phyloP scores from a whole-genome alignment of 73 alveolate genomes.

The Paramecium sexaurelia region DNA sequence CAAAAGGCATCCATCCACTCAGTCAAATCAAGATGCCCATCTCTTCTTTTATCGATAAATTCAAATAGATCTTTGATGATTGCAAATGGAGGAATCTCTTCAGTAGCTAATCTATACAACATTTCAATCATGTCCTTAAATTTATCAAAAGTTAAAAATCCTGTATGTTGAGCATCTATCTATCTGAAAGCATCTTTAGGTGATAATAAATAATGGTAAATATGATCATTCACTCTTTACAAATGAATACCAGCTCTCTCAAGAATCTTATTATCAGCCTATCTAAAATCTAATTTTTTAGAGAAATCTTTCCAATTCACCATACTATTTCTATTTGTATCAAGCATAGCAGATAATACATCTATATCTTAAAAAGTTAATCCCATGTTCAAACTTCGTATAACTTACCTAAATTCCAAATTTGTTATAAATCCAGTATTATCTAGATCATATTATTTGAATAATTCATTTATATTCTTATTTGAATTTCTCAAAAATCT shows the following conservation, averaged over 20 bases:
- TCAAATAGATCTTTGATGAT: conserved; percentile 92
- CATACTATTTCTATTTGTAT: conserved; percentile 77
- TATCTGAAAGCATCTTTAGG: conserved; percentile 91
- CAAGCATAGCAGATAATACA: conserved; percentile 71
- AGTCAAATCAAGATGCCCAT: conserved; percentile 91
- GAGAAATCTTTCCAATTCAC: conserved; percentile 85
- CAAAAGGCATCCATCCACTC: conserved; percentile 94
- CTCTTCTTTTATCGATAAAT: conserved; percentile 93
- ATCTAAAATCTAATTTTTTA: conserved; percentile 74
- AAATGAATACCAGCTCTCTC: conserved; percentile 79
- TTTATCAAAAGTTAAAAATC: conserved; percentile 74
- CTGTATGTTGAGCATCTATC: conserved; percentile 74
- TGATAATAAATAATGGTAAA: conserved; percentile 79
- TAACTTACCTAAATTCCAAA: conserved; percentile 88
- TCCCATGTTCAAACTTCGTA: conserved; percentile 79
- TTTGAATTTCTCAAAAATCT: conserved; percentile 70
- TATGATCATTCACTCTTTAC: conserved; percentile 80
- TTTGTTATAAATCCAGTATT: conserved; percentile 78
- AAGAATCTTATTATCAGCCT: conserved; percentile 71
- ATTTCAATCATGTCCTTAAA: conserved; percentile 74
- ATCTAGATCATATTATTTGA: conserved; percentile 78
- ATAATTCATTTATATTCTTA: conserved; percentile 65
- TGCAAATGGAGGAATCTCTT: conserved; percentile 89
- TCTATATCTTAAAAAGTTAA: conserved; percentile 84
- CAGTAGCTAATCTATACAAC: conserved; percentile 81